These are phyloP conservation scores for Hypoxylon intermedium DNA, from an alignment of 495 filamentous ascomycete genomes.

Conservation along the genomic window DNA sequence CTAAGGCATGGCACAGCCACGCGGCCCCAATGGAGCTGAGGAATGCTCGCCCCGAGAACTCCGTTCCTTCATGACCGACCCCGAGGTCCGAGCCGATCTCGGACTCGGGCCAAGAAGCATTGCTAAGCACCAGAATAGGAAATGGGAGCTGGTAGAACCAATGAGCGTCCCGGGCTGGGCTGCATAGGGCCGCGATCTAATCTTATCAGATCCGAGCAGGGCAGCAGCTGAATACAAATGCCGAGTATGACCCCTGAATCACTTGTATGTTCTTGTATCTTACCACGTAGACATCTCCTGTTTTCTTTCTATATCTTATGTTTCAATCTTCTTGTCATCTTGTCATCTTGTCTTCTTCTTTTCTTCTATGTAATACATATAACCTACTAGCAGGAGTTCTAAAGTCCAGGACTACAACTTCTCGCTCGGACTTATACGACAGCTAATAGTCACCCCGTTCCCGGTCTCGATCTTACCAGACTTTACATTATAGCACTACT, in stretches of 20 bases:
- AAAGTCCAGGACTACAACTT: background rate
- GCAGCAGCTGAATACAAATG: background rate
- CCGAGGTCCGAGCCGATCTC: conserved; percentile 38
- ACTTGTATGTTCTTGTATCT: too few relatives aligned
- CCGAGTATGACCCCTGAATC: background rate
- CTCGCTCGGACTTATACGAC: background rate
- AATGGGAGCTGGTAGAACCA: background rate
- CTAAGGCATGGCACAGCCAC: too few relatives aligned
- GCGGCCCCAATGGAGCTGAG: too few relatives aligned
- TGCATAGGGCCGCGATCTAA: conserved; percentile 30
- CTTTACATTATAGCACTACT: background rate
- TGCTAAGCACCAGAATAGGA: conserved; percentile 3
- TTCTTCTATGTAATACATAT: background rate
- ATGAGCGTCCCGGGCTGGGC: conserved; percentile 16
- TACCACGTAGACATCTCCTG: background rate
- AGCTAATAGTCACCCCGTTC: conserved; percentile 17
- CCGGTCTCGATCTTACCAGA: background rate
- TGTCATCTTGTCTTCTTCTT: conserved; percentile 1
- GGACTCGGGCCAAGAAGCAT: conserved; percentile 21
- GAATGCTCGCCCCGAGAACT: conserved; percentile 9
- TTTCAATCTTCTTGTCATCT: background rate
- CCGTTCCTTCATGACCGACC: conserved; percentile 16
- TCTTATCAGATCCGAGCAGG: conserved; percentile 43
- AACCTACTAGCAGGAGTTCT: background rate
- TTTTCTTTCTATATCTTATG: background rate